A percentile compares a stretch with the other conserved stretches of the same genome.
These are phyloP conservation scores for Trichosporon ovoides DNA, from an alignment of 1,284 basidiomycete species.

Conservation along the genomic window DNA sequence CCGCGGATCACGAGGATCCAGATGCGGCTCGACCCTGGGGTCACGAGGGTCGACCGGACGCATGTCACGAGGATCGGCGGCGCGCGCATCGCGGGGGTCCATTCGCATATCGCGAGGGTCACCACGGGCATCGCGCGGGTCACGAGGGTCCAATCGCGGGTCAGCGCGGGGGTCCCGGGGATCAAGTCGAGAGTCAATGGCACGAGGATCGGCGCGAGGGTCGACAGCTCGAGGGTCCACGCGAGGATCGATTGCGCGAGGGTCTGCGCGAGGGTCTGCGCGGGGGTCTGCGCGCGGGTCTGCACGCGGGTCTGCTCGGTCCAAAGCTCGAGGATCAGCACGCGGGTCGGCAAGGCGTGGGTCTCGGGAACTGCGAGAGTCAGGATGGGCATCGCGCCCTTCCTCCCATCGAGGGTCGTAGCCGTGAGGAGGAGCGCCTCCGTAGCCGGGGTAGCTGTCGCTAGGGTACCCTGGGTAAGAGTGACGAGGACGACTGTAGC, in stretches of 20 bases:
- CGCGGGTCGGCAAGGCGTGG: conserved; percentile 2
- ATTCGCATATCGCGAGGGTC: neutral
- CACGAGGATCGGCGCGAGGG: neutral
- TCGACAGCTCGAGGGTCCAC: conserved; percentile 4
- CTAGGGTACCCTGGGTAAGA: conserved; percentile 3
- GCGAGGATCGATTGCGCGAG: neutral
- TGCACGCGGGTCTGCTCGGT: too few species aligned
- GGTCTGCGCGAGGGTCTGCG: neutral
- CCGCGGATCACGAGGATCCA: conserved; percentile 6
- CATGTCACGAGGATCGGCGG: neutral
- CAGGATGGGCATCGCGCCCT: neutral
- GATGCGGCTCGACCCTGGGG: neutral
- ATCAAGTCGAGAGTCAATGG: neutral
- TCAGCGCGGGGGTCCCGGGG: neutral
- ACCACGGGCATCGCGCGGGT: neutral
- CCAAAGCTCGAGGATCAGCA: neutral
- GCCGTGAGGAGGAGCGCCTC: conserved; percentile 6
- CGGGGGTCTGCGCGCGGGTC: neutral
- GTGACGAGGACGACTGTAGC: conserved; percentile 4
- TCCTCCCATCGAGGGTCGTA: conserved; percentile 20
- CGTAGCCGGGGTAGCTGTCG: conserved; percentile 7
- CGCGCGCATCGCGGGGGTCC: conserved; percentile 7
- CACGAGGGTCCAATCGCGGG: neutral
- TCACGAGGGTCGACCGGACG: neutral
- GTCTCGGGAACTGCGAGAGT: conserved; percentile 8